A percentile compares a stretch with the other conserved stretches of the same genome.
phyloP scores from a whole-genome alignment of 2,329 filamentous ascomycete species.

The Fusarium poae region DNA sequence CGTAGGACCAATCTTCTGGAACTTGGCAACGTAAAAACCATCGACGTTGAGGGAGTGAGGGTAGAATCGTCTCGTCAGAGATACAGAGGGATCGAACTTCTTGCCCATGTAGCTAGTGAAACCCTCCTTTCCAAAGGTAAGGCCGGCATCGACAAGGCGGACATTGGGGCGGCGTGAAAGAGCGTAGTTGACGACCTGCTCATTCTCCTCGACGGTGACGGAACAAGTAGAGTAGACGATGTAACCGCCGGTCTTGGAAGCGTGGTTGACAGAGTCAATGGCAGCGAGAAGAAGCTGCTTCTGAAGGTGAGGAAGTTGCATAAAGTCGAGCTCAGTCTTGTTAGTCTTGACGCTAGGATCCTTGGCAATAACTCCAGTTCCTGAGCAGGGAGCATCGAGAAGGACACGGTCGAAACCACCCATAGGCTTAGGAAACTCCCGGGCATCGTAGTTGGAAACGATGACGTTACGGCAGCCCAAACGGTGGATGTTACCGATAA shows the following conservation, averaged over 20 bases:
- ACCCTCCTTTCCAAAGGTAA: constrained; percentile 91
- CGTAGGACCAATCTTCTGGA: constrained; percentile 90
- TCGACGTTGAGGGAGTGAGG: constrained; percentile 95
- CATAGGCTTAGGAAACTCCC: constrained; percentile 93
- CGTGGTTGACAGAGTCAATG: constrained; percentile 94
- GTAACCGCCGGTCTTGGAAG: constrained; percentile 92
- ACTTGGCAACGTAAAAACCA: constrained; percentile 97
- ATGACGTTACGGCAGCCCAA: constrained; percentile 93
- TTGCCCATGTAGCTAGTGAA: constrained; percentile 94
- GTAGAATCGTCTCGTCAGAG: constrained; percentile 86
- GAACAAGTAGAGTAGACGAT: constrained; percentile 97
- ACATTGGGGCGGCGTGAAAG: constrained; percentile 93
- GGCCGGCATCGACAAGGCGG: constrained; percentile 89
- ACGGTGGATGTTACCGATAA: constrained; percentile 98
- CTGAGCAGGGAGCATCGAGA: constrained; percentile 94
- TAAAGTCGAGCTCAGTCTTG: constrained; percentile 95
- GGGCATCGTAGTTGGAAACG: constrained; percentile 94
- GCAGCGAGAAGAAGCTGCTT: constrained; percentile 93
- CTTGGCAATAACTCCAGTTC: constrained; percentile 97
- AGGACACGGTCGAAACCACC: constrained; percentile 96
- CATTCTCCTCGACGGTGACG: constrained; percentile 91
- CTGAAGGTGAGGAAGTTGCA: constrained; percentile 91
- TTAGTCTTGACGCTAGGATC: constrained; percentile 98
- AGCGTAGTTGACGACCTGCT: constrained; percentile 93
- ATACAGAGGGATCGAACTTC: constrained; percentile 87